Evolutionary conservation across 2,329 filamentous ascomycete genomes (phyloP).

Genomic region (Phialemoniopsis sp.): DNA sequence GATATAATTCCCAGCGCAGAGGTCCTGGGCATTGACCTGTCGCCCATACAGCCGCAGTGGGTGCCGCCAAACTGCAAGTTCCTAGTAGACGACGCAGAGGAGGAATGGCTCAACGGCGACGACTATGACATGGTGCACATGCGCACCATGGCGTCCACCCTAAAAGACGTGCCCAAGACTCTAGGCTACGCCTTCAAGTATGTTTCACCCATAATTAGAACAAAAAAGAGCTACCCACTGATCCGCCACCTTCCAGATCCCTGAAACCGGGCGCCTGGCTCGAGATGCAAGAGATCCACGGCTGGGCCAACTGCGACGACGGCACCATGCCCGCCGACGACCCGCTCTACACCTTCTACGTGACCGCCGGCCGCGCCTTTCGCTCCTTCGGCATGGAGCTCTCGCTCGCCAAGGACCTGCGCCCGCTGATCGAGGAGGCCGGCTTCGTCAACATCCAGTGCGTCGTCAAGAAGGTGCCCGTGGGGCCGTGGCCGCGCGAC

Average conservation of each 20-base stretch:
- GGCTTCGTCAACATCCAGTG: conserved; percentile 11
- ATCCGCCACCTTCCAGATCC: conserved; percentile 21
- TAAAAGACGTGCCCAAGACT: too few species aligned
- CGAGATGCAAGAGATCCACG: conserved; percentile 43
- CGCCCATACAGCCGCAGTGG: conserved; percentile 41
- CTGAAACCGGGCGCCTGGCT: conserved; percentile 51
- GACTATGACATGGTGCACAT: conserved; percentile 8
- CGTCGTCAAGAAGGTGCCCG: conserved; percentile 11
- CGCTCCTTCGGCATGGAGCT: conserved; percentile 25
- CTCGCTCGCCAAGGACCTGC: conserved; percentile 8
- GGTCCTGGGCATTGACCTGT: conserved; percentile 37
- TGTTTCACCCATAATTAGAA: conserved; percentile 2
- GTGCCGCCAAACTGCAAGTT: conserved; percentile 61
- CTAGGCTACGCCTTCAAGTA: conserved; percentile 5
- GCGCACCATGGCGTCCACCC: conserved; percentile 2
- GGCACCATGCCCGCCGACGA: conserved; percentile 36
- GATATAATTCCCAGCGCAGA: conserved; percentile 34
- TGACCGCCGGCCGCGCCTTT: background rate
- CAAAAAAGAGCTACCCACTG: background rate
- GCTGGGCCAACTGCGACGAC: conserved; percentile 35
- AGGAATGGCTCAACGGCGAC: conserved; percentile 27
- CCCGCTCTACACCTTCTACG: conserved; percentile 9
- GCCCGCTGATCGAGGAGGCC: conserved; percentile 14
- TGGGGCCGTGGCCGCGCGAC: conserved; percentile 30
- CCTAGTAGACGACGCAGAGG: conserved; percentile 59